Evolutionary conservation across 805 yeast species (phyloP).

Genomic region (Cyberlindnera veronae): DNA sequence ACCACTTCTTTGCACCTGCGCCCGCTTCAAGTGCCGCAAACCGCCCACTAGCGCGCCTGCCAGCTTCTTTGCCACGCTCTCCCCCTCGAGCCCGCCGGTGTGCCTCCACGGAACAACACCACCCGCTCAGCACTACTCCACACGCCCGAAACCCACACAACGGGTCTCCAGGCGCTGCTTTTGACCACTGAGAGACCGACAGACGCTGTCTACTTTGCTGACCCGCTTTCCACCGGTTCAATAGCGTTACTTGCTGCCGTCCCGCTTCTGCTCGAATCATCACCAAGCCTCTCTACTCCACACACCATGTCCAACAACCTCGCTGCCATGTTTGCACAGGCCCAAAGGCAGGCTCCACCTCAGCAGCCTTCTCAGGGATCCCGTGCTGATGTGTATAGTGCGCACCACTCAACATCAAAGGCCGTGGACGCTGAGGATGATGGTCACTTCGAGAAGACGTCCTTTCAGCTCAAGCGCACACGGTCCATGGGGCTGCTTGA

Average conservation of each 20-base stretch:
- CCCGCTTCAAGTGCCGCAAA: no score
- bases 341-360: conserved; percentile 7
- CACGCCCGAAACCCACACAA: not conserved
- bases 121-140: conserved; percentile 11
- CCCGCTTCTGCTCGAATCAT: no score
- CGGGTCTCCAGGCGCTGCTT: no score
- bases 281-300: no score
- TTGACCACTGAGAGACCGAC: no score
- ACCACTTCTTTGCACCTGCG: no score
- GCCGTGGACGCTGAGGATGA: conserved; percentile 70
- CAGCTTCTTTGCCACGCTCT: not conserved
- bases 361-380: conserved; percentile 10
- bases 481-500: conserved; percentile 79
- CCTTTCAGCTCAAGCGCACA: conserved; percentile 76
- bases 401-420: conserved; percentile 22
- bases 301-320: conserved; percentile 21
- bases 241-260: no score
- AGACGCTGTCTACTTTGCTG: no score
- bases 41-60: no score
- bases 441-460: conserved; percentile 62
- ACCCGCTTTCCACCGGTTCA: no score
- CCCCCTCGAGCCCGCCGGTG: not conserved
- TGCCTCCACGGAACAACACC: conserved; percentile 16
- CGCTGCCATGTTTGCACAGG: conserved; percentile 23
- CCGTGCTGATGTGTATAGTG: conserved; percentile 6